A percentile compares a stretch with the other conserved stretches of the same genome.
phyloP scores from a whole-genome alignment of 495 filamentous ascomycete genomes.

The Penicillium pancosmium region DNA sequence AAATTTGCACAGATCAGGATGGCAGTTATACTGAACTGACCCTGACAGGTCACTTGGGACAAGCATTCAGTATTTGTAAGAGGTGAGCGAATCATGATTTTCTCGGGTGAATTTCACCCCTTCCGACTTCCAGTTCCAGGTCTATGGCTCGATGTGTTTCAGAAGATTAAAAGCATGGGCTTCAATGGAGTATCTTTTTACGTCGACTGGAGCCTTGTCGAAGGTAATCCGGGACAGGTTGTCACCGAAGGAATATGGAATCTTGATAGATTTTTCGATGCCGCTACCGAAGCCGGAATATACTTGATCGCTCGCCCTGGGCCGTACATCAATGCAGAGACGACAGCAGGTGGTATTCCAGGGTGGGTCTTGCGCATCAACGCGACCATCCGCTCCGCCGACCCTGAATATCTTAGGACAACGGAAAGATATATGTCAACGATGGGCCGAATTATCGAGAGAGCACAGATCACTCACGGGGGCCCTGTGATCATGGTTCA shows the following conservation, averaged over 20 bases:
- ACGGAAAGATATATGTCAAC: slow-evolving; percentile 49
- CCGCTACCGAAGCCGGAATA: slow-evolving; percentile 63
- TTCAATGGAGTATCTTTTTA: slow-evolving; percentile 72
- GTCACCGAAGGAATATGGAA: slow-evolving; percentile 65
- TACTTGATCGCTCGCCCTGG: slow-evolving; percentile 71
- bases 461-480: slow-evolving; percentile 70
- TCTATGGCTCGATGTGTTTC: slow-evolving; percentile 73
- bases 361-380: slow-evolving; percentile 60
- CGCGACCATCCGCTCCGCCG: slow-evolving; percentile 55
- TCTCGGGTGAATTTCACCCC: slow-evolving; percentile 70
- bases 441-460: slow-evolving; percentile 61
- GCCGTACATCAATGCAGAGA: slow-evolving; percentile 68
- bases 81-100: slow-evolving; percentile 67
- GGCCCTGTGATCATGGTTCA: slow-evolving; percentile 72
- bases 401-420: slow-evolving; percentile 59
- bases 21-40: not conserved
- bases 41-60: slow-evolving; percentile 63
- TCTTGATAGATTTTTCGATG: slow-evolving; percentile 65
- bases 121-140: slow-evolving; percentile 67
- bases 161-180: slow-evolving; percentile 74
- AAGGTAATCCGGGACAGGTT: slow-evolving; percentile 66
- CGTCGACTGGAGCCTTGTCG: slow-evolving; percentile 68
- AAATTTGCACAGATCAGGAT: not conserved
- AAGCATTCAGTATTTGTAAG: slow-evolving; percentile 65
- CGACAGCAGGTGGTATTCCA: slow-evolving; percentile 58